Base-by-base conservation (phyloP, 1,284 basidiomycete genomes). In the Ceratobasidium sp. region DNA sequence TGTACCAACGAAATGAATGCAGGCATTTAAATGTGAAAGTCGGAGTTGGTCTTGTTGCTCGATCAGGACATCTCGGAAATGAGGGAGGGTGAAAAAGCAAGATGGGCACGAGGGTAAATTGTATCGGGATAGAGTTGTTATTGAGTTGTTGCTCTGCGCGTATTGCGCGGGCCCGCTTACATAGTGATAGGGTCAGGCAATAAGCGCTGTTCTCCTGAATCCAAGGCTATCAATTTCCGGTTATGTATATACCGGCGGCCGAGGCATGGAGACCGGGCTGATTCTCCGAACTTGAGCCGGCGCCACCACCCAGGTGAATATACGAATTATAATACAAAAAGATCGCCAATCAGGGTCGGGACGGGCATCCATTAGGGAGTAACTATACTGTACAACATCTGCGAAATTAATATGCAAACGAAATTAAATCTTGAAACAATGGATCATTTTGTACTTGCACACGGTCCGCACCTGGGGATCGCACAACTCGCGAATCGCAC, bases 371-470 rank as follows among this genome's bases (percentile, higher is more conserved):
- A 44, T 33, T 27, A 66, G 46, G 20, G 30, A 6, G 12, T 16
- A 4, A 41, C 27, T 46, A 50, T 2, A 48, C 5, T 5, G 27
- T 48, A 48, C 6, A 30, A 33, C 20, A 65, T 44, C 27, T 30
- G n/a, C 54, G n/a, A 60, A 60, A 6, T 30, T 20, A 65, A 1
- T n/a, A 27, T 30, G 1, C 18, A 30, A 7, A 23, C 50, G n/a
- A 68, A 20, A 33, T 57, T 27, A 74, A 23, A 52, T 35, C 70
- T 64, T 74, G 27, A 74, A 50, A 74, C 59, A 62, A 33, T 41
- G 23, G 27, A 64, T 62, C 70, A 74, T 74, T 33, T 7, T 35
- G 30, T 74, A 74, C 59, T 74, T 74, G 59, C 70, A 74, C 30
- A 74, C 59, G 2, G 59, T 64, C 35, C 59, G 57, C 16, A 74